Percentiles rank a stretch among this genome's conserved stretches.
phyloP scores from a whole-genome alignment of 176 grass and related monocot species.

The Saccharum officinarum region DNA sequence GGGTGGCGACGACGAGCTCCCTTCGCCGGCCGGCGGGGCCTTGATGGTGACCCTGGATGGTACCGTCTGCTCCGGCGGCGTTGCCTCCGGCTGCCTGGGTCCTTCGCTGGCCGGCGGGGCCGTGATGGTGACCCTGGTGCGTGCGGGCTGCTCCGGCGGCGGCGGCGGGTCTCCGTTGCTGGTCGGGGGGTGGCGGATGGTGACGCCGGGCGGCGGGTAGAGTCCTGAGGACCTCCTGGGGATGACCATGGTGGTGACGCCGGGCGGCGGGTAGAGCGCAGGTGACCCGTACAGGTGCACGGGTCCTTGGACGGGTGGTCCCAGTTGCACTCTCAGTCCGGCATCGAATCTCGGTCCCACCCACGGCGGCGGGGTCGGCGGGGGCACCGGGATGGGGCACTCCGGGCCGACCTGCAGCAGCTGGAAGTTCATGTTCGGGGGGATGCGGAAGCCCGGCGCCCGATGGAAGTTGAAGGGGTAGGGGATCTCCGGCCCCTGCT shows the following conservation, averaged over 20 bases:
- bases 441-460: background rate
- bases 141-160: background rate
- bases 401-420: too few species aligned
- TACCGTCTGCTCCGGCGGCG: background rate
- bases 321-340: too few species aligned
- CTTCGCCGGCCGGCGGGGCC: background rate
- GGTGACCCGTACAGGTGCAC: too few species aligned
- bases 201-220: background rate
- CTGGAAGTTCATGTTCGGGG: too few species aligned
- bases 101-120: background rate
- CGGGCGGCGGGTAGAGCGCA: background rate
- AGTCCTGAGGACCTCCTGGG: background rate
- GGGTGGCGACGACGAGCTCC: background rate
- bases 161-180: background rate
- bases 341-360: background rate
- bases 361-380: too few species aligned
- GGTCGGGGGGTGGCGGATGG: background rate
- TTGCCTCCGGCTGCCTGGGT: background rate
- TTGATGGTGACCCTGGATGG: background rate
- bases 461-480: background rate
- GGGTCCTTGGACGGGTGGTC: too few species aligned
- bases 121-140: background rate
- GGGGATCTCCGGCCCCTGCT: background rate
- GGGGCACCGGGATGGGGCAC: too few species aligned
- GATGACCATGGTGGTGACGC: background rate